A percentile compares a stretch with the other conserved stretches of the same genome.
Evolutionary conservation across 768 basidiomycete species (phyloP).

Genomic region (Strobilomyces confusus): DNA sequence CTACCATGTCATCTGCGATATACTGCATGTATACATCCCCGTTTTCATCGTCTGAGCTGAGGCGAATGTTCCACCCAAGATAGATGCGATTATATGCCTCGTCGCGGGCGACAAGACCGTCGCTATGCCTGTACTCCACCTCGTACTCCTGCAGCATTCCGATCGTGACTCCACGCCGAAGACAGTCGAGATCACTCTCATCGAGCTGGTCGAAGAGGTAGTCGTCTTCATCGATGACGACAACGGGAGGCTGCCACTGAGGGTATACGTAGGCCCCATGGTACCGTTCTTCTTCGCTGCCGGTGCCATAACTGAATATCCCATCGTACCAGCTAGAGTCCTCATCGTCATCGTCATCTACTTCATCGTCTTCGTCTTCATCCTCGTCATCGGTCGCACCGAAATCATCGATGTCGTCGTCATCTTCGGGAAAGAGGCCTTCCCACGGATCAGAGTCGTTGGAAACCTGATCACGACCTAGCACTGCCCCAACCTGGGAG

Average conservation of each 20-base stretch:
- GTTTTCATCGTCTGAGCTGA: conserved; percentile 39
- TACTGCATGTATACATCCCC: conserved; percentile 41
- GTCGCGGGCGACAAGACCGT: conserved; percentile 49
- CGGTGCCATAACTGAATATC: conserved; percentile 34
- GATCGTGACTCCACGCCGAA: conserved; percentile 56
- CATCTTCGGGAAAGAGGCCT: conserved; percentile 55
- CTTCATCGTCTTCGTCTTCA: conserved; percentile 24
- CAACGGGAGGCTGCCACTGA: conserved; percentile 57
- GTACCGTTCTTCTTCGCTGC: conserved; percentile 36
- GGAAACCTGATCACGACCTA: conserved; percentile 28
- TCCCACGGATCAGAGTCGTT: conserved; percentile 62
- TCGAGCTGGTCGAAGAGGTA: conserved; percentile 34
- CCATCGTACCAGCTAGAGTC: conserved; percentile 30
- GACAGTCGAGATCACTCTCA: conserved; percentile 37
- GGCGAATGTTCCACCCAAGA: conserved; percentile 65
- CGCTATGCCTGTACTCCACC: conserved; percentile 51
- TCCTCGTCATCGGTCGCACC: conserved; percentile 23
- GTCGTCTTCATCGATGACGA: conserved; percentile 34
- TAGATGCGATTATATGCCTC: conserved; percentile 45
- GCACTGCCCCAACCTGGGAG: conserved; percentile 12
- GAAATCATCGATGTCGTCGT: conserved; percentile 40
- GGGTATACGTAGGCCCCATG: conserved; percentile 41
- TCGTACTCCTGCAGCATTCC: conserved; percentile 55
- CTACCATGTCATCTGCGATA: conserved; percentile 37
- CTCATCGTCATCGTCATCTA: conserved; percentile 31